Percentiles rank a stretch among this genome's conserved stretches.
Conservation (phyloP, 2,329 filamentous ascomycete genomes). For the Aureobasidium zeae region DNA sequence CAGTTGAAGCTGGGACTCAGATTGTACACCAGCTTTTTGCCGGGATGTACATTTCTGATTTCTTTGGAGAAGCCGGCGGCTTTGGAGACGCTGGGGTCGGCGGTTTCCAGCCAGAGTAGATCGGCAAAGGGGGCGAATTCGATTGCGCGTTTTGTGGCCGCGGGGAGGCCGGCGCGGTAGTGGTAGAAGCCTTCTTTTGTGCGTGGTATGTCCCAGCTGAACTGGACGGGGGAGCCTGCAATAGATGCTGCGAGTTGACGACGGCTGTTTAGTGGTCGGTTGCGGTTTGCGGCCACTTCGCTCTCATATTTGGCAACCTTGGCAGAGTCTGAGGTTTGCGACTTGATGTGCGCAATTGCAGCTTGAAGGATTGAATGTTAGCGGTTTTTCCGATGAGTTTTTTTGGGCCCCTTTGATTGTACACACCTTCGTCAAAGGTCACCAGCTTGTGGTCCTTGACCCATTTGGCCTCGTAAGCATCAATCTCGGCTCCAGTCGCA, state of each 20-base stretch:
- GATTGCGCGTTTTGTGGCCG: slow-evolving; percentile 86
- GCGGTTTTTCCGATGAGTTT: too few species aligned
- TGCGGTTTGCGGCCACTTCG: slow-evolving; percentile 44
- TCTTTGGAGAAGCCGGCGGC: slow-evolving; percentile 65
- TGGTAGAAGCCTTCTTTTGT: slow-evolving; percentile 94
- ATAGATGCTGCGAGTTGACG: slow-evolving; percentile 61
- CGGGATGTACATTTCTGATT: slow-evolving; percentile 60
- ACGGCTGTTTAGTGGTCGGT: slow-evolving; percentile 70
- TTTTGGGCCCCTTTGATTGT: too few species aligned
- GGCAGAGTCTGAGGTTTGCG: slow-evolving; percentile 17
- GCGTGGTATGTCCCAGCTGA: slow-evolving; percentile 84
- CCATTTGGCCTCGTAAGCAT: slow-evolving; percentile 78
- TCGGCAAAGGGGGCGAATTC: slow-evolving; percentile 89
- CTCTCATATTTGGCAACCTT: slow-evolving; percentile 16
- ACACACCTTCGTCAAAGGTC: slow-evolving; percentile 66
- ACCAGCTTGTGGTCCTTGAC: slow-evolving; percentile 76
- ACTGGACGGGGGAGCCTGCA: slow-evolving; percentile 61
- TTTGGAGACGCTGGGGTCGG: slow-evolving; percentile 72
- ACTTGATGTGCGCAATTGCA: slow-evolving; percentile 35
- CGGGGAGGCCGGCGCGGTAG: slow-evolving; percentile 71
- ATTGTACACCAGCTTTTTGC: slow-evolving; percentile 93
- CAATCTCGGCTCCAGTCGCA: slow-evolving; percentile 68
- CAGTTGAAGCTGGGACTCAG: slow-evolving; percentile 96
- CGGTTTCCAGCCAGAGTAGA: slow-evolving; percentile 94
- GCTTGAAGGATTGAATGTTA: slow-evolving; percentile 29